phyloP scores from a whole-genome alignment of 768 basidiomycete species.

The Trametes elegans region DNA sequence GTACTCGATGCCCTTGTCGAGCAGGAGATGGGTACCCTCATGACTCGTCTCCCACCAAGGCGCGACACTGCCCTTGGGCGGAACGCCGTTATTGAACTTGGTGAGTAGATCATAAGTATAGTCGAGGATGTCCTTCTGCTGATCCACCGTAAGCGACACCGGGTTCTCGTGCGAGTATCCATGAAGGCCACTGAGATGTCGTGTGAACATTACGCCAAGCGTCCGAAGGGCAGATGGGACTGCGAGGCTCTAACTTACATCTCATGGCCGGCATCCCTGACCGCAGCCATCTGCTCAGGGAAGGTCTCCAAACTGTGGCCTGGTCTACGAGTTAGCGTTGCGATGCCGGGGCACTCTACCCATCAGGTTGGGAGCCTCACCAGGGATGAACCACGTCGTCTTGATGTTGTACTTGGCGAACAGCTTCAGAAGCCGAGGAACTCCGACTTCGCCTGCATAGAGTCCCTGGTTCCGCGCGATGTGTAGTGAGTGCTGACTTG shows the following conservation, averaged over 20 bases:
- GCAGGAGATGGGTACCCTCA: conserved; percentile 59
- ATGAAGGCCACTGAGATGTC: conserved; percentile 50
- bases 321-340: conserved; percentile 20
- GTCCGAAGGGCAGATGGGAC: not conserved
- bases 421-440: conserved; percentile 63
- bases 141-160: conserved; percentile 52
- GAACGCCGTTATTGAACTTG: conserved; percentile 56
- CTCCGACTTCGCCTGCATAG: conserved; percentile 75
- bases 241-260: conserved; percentile 36
- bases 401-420: conserved; percentile 67
- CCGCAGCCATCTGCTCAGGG: conserved; percentile 63
- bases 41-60: conserved; percentile 82
- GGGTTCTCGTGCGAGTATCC: conserved; percentile 80
- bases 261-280: conserved; percentile 73
- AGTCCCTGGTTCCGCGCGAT: conserved; percentile 42
- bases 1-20: conserved; percentile 75
- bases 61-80: conserved; percentile 64
- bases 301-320: conserved; percentile 77
- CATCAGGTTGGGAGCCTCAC: conserved; percentile 26
- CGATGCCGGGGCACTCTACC: no score
- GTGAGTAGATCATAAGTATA: conserved; percentile 65
- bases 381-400: conserved; percentile 78
- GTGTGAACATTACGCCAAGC: no score
- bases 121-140: conserved; percentile 71
- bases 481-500: not conserved